Percentiles rank a stretch among this genome's conserved stretches.
These are phyloP conservation scores for Zalerion maritima DNA, from an alignment of 495 filamentous ascomycete genomes.

Conservation along the genomic window DNA sequence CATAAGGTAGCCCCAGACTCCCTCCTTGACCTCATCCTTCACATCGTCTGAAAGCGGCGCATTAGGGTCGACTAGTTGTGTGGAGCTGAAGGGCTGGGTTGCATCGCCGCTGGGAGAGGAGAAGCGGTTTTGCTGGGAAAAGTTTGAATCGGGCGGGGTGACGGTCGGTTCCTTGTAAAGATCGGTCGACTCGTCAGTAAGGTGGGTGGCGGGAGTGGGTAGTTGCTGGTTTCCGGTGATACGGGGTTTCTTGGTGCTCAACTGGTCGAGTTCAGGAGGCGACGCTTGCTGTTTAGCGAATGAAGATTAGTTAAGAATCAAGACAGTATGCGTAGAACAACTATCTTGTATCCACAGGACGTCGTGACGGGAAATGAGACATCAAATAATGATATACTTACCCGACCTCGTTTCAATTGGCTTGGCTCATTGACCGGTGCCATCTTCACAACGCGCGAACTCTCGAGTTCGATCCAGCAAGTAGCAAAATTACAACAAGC, in stretches of 20 bases:
- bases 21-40: constrained; percentile 73
- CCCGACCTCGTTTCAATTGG: constrained; percentile 39
- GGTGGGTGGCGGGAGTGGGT: constrained; percentile 69
- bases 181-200: constrained; percentile 42
- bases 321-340: constrained; percentile 14
- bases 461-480: too few species aligned
- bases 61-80: constrained; percentile 67
- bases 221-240: constrained; percentile 49
- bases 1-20: constrained; percentile 90
- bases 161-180: constrained; percentile 56
- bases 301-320: constrained; percentile 10
- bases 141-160: constrained; percentile 48
- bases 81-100: constrained; percentile 58
- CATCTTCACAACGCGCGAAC: constrained; percentile 22
- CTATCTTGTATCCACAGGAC: constrained; percentile 10
- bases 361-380: constrained; percentile 6
- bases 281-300: constrained; percentile 30
- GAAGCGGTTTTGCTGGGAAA: constrained; percentile 31
- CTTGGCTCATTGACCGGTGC: constrained; percentile 38
- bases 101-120: constrained; percentile 41
- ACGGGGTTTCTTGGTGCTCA: constrained; percentile 40
- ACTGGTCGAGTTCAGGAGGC: constrained; percentile 24
- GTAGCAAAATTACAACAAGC: too few species aligned
- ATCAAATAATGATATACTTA: constrained; percentile 22
- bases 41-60: constrained; percentile 66